phyloP scores from a whole-genome alignment of 73 alveolate genomes.

The Tetrahymena elliotti region DNA sequence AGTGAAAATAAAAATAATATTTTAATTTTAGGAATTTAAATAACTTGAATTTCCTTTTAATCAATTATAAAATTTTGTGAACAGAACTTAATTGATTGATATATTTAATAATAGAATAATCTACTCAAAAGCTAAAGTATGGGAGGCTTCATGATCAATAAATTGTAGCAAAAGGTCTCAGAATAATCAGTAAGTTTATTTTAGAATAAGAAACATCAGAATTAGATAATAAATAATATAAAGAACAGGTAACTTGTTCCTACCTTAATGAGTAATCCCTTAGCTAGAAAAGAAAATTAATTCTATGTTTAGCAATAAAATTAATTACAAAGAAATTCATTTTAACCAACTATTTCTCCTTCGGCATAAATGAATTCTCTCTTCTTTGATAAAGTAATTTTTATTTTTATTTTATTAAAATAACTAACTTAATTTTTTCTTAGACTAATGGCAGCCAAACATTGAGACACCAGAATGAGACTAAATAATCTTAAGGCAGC shows the following conservation, averaged over 20 bases:
- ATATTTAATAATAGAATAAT: neutral
- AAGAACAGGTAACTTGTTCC: neutral
- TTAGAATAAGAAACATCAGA: neutral
- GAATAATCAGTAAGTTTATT: neutral
- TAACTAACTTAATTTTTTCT: too few species aligned
- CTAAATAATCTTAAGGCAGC: neutral
- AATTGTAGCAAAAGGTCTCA: neutral
- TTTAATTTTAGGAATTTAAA: too few species aligned
- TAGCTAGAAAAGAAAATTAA: neutral
- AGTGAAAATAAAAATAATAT: too few species aligned
- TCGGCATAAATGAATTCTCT: neutral
- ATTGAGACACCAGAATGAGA: neutral
- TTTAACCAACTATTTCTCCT: neutral
- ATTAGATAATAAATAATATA: neutral
- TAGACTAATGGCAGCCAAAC: neutral
- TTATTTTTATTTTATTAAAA: too few species aligned
- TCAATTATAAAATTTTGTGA: too few species aligned
- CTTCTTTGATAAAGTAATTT: neutral
- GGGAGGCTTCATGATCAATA: neutral
- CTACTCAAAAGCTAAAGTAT: neutral
- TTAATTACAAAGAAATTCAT: neutral
- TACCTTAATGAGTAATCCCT: neutral
- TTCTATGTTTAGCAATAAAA: neutral
- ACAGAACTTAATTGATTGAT: too few species aligned
- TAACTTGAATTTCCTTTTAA: too few species aligned